These are phyloP conservation scores for Rhododendron griersonianum DNA, from an alignment of 148 eudicot species.

Conservation along the genomic window DNA sequence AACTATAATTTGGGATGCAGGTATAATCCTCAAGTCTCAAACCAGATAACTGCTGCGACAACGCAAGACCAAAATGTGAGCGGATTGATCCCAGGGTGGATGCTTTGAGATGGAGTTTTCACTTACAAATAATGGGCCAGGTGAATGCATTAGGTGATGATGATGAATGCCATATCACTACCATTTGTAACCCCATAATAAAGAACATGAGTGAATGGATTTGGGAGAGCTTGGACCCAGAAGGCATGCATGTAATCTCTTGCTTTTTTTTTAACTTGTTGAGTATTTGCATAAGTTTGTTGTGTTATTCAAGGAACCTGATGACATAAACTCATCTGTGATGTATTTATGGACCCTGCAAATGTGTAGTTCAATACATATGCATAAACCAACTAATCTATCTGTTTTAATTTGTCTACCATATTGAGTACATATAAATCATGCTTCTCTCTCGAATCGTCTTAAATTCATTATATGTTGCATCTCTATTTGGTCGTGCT, in stretches of 20 bases:
- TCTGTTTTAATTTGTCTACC: background rate
- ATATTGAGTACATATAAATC: background rate
- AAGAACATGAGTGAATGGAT: background rate
- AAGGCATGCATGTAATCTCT: background rate
- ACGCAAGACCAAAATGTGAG: constrained; percentile 56
- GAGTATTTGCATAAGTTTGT: background rate
- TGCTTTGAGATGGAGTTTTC: constrained; percentile 43
- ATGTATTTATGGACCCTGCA: background rate
- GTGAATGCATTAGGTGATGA: background rate
- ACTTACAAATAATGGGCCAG: background rate
- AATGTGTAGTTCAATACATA: background rate
- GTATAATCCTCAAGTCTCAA: constrained; percentile 52
- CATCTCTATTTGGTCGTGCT: background rate
- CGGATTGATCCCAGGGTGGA: constrained; percentile 83
- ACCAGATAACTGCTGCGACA: constrained; percentile 45
- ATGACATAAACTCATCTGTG: background rate
- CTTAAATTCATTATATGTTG: background rate
- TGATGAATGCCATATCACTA: background rate
- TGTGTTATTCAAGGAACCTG: background rate
- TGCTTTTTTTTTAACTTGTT: background rate
- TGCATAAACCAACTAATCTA: background rate
- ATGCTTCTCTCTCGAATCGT: background rate
- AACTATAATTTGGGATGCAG: constrained; percentile 20
- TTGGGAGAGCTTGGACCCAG: background rate
- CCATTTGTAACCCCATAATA: background rate